A percentile compares a stretch with the other conserved stretches of the same genome.
phyloP scores from a whole-genome alignment of 2,329 filamentous ascomycete genomes.

The Cladosporium sp. region DNA sequence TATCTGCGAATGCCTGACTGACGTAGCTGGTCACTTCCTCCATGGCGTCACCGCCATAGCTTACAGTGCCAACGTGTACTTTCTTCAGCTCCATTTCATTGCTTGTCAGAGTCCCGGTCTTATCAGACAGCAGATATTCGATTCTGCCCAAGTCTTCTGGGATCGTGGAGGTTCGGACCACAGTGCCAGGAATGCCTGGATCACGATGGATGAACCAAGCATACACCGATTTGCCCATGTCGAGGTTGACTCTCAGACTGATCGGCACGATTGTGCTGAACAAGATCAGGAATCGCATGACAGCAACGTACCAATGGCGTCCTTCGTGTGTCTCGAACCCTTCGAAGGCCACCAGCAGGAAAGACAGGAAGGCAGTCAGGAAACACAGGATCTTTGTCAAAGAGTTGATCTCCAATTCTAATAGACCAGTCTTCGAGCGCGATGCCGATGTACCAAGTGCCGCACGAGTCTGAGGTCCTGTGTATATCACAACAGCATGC shows the following conservation, averaged over 20 bases:
- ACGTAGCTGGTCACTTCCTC: constrained; percentile 90
- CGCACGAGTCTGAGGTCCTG: constrained; percentile 88
- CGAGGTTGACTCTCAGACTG: constrained; percentile 90
- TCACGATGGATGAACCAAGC: constrained; percentile 94
- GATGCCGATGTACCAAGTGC: constrained; percentile 90
- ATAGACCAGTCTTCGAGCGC: constrained; percentile 86
- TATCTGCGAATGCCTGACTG: constrained; percentile 72
- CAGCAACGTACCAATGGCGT: constrained; percentile 81
- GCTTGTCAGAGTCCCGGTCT: constrained; percentile 96
- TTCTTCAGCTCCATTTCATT: constrained; percentile 89
- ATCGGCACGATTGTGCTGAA: constrained; percentile 99
- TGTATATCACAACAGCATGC: constrained; percentile 89
- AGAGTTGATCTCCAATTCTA: constrained; percentile 96
- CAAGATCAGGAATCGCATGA: constrained; percentile 95
- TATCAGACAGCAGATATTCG: constrained; percentile 94
- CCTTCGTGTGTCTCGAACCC: constrained; percentile 69
- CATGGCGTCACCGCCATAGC: constrained; percentile 98
- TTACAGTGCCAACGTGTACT: constrained; percentile 96
- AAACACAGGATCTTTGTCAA: constrained; percentile 93
- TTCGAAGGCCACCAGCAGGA: constrained; percentile 84
- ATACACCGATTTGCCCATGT: constrained; percentile 96
- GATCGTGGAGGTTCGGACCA: constrained; percentile 95
- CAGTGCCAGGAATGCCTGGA: constrained; percentile 82
- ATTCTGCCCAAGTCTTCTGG: constrained; percentile 94
- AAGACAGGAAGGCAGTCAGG: constrained; percentile 80